Conservation (phyloP, 306 rosid species). For the Hippophae rhamnoides region DNA sequence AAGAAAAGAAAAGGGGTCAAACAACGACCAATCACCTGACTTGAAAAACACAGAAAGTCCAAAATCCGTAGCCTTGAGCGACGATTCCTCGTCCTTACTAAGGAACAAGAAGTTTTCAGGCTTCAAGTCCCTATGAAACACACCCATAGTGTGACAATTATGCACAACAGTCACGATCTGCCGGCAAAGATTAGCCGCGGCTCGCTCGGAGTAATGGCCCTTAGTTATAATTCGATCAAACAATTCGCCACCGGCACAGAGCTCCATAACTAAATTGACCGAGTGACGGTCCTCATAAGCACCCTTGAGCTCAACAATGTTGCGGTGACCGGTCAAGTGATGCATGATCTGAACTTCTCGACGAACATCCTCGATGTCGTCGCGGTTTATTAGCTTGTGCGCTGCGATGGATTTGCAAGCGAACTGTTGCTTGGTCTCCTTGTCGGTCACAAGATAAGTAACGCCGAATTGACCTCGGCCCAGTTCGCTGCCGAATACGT, state of each 20-base stretch:
- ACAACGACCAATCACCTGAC: slow-evolving; percentile 35
- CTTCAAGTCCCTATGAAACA: slow-evolving; percentile 85
- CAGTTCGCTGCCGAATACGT: slow-evolving; percentile 82
- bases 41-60: slow-evolving; percentile 83
- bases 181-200: slow-evolving; percentile 73
- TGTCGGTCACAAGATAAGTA: slow-evolving; percentile 70
- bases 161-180: slow-evolving; percentile 88
- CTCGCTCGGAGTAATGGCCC: slow-evolving; percentile 88
- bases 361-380: slow-evolving; percentile 76
- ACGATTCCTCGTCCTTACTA: slow-evolving; percentile 47
- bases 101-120: slow-evolving; percentile 83
- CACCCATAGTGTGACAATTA: slow-evolving; percentile 83
- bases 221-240: slow-evolving; percentile 78
- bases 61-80: slow-evolving; percentile 84
- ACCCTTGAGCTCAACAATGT: slow-evolving; percentile 81
- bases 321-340: slow-evolving; percentile 88
- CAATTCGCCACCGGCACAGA: slow-evolving; percentile 93
- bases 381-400: slow-evolving; percentile 55
- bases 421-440: slow-evolving; percentile 50
- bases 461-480: slow-evolving; percentile 97
- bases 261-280: slow-evolving; percentile 86
- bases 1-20: background rate
- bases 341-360: slow-evolving; percentile 98
- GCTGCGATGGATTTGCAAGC: slow-evolving; percentile 95
- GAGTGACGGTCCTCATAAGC: slow-evolving; percentile 93